These are phyloP conservation scores for Ascodesmis nigricans DNA, from an alignment of 495 filamentous ascomycete species.

Conservation along the genomic window DNA sequence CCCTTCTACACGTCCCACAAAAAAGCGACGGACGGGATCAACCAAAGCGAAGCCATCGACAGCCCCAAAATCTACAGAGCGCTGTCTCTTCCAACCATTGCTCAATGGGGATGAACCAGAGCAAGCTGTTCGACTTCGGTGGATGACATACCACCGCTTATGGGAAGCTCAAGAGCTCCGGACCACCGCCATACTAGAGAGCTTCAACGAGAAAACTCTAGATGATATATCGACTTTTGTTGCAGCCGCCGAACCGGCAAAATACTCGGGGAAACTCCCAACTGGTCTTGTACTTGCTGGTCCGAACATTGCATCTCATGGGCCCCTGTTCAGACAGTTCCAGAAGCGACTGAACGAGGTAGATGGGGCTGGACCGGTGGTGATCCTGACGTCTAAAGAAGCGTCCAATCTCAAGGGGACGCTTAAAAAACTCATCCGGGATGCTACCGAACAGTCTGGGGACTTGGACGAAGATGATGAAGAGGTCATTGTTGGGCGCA, in stretches of 20 bases:
- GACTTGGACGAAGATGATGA: conserved; percentile 29
- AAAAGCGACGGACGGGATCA: too few relatives aligned
- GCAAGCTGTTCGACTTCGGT: conserved; percentile 31
- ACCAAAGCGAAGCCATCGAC: too few relatives aligned
- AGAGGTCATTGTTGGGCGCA: conserved; percentile 27
- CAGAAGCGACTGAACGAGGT: conserved; percentile 30
- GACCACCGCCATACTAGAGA: conserved; percentile 44
- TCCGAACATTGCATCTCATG: conserved; percentile 64
- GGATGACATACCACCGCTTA: conserved; percentile 37
- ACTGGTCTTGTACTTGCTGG: conserved; percentile 65
- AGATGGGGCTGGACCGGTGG: conserved; percentile 30
- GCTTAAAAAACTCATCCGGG: conserved; percentile 63
- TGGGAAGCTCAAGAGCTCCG: conserved; percentile 47
- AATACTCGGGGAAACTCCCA: conserved; percentile 37
- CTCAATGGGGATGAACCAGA: conserved; percentile 38
- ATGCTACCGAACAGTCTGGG: conserved; percentile 35
- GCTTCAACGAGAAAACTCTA: conserved; percentile 38
- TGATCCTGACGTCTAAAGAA: conserved; percentile 58
- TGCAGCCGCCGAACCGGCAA: conserved; percentile 27
- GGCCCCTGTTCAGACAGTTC: conserved; percentile 47
- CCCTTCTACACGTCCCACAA: too few relatives aligned
- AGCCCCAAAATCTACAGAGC: background rate
- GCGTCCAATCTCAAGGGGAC: conserved; percentile 60
- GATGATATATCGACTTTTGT: conserved; percentile 46
- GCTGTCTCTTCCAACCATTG: conserved; percentile 34